A percentile compares a stretch with the other conserved stretches of the same genome.
phyloP scores from a whole-genome alignment of 129 eudicot genomes.

The Pittosporum tobira region DNA sequence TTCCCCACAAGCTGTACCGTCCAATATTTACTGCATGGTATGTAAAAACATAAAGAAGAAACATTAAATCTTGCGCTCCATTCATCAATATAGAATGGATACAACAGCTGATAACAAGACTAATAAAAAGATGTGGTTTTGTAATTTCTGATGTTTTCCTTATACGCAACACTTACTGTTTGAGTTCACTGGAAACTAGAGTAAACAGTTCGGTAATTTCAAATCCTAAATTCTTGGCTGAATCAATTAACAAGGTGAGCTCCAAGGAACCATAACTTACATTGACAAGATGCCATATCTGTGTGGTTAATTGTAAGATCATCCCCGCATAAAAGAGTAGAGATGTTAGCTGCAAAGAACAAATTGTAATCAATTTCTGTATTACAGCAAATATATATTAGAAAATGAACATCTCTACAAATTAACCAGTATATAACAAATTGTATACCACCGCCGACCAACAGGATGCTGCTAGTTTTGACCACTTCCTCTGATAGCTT shows the following conservation, averaged over 20 bases:
- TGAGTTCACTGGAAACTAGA: not conserved
- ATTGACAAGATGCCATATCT: conserved; percentile 35
- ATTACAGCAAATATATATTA: not conserved
- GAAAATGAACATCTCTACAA: not conserved
- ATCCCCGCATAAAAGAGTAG: conserved; percentile 19
- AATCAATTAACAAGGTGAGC: not conserved
- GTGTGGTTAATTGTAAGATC: conserved; percentile 32
- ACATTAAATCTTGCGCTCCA: not conserved
- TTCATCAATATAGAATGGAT: not conserved
- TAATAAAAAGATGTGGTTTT: too few relatives aligned
- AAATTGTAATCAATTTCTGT: not conserved
- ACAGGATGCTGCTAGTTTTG: conserved; percentile 48
- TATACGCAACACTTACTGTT: too few relatives aligned
- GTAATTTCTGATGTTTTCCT: too few relatives aligned
- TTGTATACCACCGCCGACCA: conserved; percentile 81
- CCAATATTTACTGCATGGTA: conserved; percentile 37
- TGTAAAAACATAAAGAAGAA: conserved; percentile 15
- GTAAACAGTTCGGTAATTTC: not conserved
- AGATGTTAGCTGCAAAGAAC: conserved; percentile 32
- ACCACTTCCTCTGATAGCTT: conserved; percentile 51
- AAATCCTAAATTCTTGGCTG: not conserved
- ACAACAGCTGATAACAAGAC: too few relatives aligned
- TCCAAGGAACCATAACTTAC: conserved; percentile 30
- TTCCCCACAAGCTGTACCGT: conserved; percentile 66
- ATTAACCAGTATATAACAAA: not conserved